Evolutionary conservation across 768 basidiomycete species (phyloP).

Genomic region (Lactarius sanguifluus): DNA sequence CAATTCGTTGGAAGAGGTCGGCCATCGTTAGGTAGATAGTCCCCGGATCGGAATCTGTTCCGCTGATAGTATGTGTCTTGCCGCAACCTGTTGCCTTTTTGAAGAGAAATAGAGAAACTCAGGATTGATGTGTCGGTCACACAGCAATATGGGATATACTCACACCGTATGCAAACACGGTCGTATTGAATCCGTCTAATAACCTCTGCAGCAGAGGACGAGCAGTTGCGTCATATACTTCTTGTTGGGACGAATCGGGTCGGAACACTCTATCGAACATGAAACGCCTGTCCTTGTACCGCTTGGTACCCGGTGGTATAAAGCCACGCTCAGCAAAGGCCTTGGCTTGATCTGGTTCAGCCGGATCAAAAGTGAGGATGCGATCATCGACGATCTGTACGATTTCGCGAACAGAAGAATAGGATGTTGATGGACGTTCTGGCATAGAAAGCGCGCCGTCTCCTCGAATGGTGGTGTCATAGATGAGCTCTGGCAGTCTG

Average conservation of each 20-base stretch:
- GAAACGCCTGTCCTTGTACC: conserved; percentile 96
- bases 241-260: conserved; percentile 75
- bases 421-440: conserved; percentile 47
- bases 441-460: conserved; percentile 83
- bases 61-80: conserved; percentile 98
- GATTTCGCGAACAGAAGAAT: conserved; percentile 67
- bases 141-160: conserved; percentile 37
- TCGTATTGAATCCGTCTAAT: conserved; percentile 94
- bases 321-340: conserved; percentile 86
- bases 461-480: conserved; percentile 70
- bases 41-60: conserved; percentile 82
- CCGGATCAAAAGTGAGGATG: conserved; percentile 94
- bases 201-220: conserved; percentile 82
- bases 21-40: conserved; percentile 97
- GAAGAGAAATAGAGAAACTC: not conserved
- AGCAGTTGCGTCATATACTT: conserved; percentile 85
- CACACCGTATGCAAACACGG: conserved; percentile 98
- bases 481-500: conserved; percentile 73
- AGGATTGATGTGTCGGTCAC: not conserved
- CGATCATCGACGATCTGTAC: conserved; percentile 92
- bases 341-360: conserved; percentile 78
- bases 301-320: conserved; percentile 81
- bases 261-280: conserved; percentile 95
- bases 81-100: conserved; percentile 99
- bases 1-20: conserved; percentile 91